These are phyloP conservation scores for Crithidia expoeki DNA, from an alignment of 208 protist species.

Conservation along the genomic window DNA sequence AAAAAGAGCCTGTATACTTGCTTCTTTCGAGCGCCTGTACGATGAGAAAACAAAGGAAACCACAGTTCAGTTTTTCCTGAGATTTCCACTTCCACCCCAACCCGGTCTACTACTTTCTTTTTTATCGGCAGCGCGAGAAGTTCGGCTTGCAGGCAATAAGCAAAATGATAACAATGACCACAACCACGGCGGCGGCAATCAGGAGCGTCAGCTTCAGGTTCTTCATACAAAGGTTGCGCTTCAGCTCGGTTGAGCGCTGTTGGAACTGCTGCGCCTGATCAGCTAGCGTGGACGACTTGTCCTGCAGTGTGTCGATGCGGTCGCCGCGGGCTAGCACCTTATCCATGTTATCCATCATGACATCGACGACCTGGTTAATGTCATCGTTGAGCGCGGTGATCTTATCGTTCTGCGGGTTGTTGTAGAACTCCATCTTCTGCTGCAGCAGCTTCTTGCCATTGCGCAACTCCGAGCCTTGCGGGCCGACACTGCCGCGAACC, in stretches of 20 bases:
- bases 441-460: conserved; percentile 92
- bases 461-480: conserved; percentile 67
- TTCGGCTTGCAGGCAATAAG: conserved; percentile 88
- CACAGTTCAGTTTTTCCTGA: no score
- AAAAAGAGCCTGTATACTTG: background rate
- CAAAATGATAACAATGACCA: conserved; percentile 87
- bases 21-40: background rate
- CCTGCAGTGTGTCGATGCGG: conserved; percentile 84
- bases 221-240: conserved; percentile 90
- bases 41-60: background rate
- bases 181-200: conserved; percentile 62
- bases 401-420: conserved; percentile 92
- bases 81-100: background rate
- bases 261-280: conserved; percentile 89
- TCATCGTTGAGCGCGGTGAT: conserved; percentile 88
- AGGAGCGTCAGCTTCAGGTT: conserved; percentile 91
- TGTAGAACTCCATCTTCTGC: conserved; percentile 95
- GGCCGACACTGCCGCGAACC: conserved; percentile 56
- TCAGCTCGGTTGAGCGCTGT: conserved; percentile 83
- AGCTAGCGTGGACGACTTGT: conserved; percentile 83
- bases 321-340: conserved; percentile 90
- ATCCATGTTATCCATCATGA: conserved; percentile 95
- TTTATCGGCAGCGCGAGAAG: conserved; percentile 75
- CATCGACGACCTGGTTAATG: conserved; percentile 91
- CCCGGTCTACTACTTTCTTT: background rate